phyloP scores from a whole-genome alignment of 2,329 filamentous ascomycete genomes.

The Scedosporium aurantiacum region DNA sequence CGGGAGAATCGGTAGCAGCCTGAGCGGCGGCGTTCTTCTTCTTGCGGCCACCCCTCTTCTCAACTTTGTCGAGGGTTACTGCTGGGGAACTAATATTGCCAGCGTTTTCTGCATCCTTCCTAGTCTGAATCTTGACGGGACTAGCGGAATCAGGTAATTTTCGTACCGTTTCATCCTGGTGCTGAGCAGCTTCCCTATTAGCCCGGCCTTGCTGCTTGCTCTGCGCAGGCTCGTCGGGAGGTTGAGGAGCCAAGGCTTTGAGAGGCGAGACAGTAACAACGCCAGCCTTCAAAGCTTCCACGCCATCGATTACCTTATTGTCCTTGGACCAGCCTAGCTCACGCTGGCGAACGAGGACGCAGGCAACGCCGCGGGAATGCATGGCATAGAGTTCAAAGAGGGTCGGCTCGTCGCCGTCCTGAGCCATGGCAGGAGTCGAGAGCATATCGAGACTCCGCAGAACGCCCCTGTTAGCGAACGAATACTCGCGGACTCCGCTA shows the following conservation, averaged over 20 bases:
- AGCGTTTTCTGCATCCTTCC: constrained; percentile 36
- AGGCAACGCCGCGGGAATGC: constrained; percentile 95
- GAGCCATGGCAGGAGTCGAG: constrained; percentile 53
- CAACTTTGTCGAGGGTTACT: constrained; percentile 41
- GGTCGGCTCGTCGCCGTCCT: constrained; percentile 51
- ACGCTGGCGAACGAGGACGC: constrained; percentile 71
- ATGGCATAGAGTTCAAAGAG: constrained; percentile 94
- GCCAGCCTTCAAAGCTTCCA: constrained; percentile 65
- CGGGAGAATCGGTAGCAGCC: constrained; percentile 29
- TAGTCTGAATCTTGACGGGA: constrained; percentile 19
- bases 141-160: constrained; percentile 8
- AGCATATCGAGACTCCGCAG: constrained; percentile 87
- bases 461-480: constrained; percentile 74
- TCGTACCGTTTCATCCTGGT: constrained; percentile 1
- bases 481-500: constrained; percentile 92
- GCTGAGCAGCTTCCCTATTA: constrained; percentile 24
- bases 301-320: constrained; percentile 70
- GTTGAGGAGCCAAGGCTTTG: constrained; percentile 36
- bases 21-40: constrained; percentile 45
- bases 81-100: constrained; percentile 13
- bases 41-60: constrained; percentile 46
- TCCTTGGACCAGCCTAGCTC: constrained; percentile 89
- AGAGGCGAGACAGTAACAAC: constrained; percentile 67
- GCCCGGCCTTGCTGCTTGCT: constrained; percentile 16
- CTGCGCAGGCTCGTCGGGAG: constrained; percentile 30